Evolutionary conservation across 1,284 basidiomycete genomes (phyloP), one percentile per base, ranked within the genome.

Genomic region (Fomitiporia mediterranea): DNA sequence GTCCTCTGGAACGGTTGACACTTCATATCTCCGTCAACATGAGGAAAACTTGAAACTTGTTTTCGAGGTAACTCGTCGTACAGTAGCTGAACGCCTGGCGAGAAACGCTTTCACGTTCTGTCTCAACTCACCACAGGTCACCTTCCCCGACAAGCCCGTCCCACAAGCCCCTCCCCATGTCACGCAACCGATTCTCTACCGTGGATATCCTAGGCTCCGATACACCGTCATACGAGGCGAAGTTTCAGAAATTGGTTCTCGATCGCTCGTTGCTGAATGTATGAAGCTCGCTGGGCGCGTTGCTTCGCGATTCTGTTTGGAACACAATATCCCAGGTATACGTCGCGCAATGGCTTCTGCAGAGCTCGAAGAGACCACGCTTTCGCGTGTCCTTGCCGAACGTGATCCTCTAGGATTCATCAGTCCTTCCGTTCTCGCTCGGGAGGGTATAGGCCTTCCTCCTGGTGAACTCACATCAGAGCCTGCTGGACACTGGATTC

Each of bases 251-350:
- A 37, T 39, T 1, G 81, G 82, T 9, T 62, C 84, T 4, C 77
- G 76, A 13, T 65, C 68, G 38, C 67, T 94, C 47, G 83, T 99
- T 4, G 76, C 86, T 0, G 94, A 98, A 69, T 74, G 80, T 65
- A 96, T 96, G 90, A 86, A 94, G 63, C 67, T 89, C 9, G 93
- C 92, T 0, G 86, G 86, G 55, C 81, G 89, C 1, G 76, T 87
- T 1, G 88, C 89, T 0, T 96, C 92, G 15, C 72, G 73, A 34
- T 95, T 89, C 71, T 83, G 83, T 53, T 62, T 68, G 19, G 83
- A 90, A 13, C 78, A 76, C 19, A 72, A 74, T 3, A 63, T 98
- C 19, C 83, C 89, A 0, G 75, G 84, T 38, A 67, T 91, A 1
- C 89, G 88, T 56, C 83, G 94, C 17, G 64, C 73, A 1, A 71